Evolutionary conservation across 169 alveolate species (phyloP), one percentile per base, ranked within the genome.

Genomic region (Plasmodium berghei): DNA sequence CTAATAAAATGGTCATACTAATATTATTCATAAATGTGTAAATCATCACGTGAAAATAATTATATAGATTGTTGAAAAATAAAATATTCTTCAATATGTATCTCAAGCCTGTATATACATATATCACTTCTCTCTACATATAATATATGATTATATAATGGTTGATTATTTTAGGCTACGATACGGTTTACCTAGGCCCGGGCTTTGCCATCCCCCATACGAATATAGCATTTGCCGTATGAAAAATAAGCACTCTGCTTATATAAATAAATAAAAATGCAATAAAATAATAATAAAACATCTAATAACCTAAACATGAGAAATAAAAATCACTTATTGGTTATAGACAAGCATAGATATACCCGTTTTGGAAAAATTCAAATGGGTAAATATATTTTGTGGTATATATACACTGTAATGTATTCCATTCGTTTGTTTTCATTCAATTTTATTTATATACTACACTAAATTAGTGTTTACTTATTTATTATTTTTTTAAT

Each of bases 191-290:
- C 12, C 18, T 85, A 26, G 91, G 91, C 18, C 40, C n/a, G 5
- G 71, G 56, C 24, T 40, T 85, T 2, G n/a, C 46, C 18, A 40
- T 85, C 56, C 87, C 91, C 10, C 24, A 85, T n/a, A 85, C 91
- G 34, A 85, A 85, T 34, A 85, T 85, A 16, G 75, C 91, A 5
- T 85, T 85, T 40, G 91, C 91, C 34, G 91, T 85, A 85, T 62
- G 45, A 69, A 20, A 18, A 20, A 77, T 24, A 45, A 58, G 12
- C 28, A 20, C 40, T 22, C 18, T 48, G 20, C 28, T 14, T 12
- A n/a, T 40, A 70, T n/a, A 72, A 72, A 55, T 26, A 24, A 72
- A 55, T 28, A 72, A 72, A 72, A 40, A 49, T 28, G 20, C 14
- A 52, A n/a, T 16, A 22, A 22, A 56, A 54, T 12, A 72, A 61